A percentile compares a stretch with the other conserved stretches of the same genome.
These are phyloP conservation scores for Mortierella sp. DNA, from an alignment of 371 early-diverging fungal species.

Conservation along the genomic window DNA sequence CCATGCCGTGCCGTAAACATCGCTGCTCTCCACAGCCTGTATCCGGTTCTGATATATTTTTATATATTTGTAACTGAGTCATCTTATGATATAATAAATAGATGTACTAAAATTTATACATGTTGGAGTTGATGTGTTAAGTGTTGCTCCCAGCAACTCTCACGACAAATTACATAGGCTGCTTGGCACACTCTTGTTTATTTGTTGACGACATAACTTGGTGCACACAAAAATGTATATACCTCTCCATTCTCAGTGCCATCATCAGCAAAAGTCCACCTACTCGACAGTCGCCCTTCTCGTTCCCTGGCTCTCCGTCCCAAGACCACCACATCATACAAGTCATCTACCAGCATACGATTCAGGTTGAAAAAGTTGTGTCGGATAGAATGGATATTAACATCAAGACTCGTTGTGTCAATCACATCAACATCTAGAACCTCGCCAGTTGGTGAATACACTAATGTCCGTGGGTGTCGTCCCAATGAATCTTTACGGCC, in stretches of 20 bases:
- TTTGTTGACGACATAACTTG: conserved; percentile 58
- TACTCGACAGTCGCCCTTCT: conserved; percentile 50
- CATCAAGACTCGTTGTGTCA: conserved; percentile 61
- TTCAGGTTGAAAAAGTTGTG: conserved; percentile 63
- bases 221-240: conserved; percentile 57
- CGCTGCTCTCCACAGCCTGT: too few relatives aligned
- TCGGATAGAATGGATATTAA: conserved; percentile 59
- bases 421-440: conserved; percentile 61
- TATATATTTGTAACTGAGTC: too few relatives aligned
- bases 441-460: conserved; percentile 37
- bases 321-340: conserved; percentile 57
- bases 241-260: conserved; percentile 55
- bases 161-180: too few relatives aligned
- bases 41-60: too few relatives aligned
- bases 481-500: conserved; percentile 38
- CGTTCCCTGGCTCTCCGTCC: conserved; percentile 57
- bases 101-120: too few relatives aligned
- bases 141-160: background rate
- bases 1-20: too few relatives aligned
- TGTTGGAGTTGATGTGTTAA: too few relatives aligned
- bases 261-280: conserved; percentile 46
- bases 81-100: too few relatives aligned
- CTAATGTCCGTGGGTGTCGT: conserved; percentile 38
- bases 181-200: conserved; percentile 6
- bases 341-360: conserved; percentile 60